Conservation (phyloP, 2,329 filamentous ascomycete genomes). For the Curvularia lunata region DNA sequence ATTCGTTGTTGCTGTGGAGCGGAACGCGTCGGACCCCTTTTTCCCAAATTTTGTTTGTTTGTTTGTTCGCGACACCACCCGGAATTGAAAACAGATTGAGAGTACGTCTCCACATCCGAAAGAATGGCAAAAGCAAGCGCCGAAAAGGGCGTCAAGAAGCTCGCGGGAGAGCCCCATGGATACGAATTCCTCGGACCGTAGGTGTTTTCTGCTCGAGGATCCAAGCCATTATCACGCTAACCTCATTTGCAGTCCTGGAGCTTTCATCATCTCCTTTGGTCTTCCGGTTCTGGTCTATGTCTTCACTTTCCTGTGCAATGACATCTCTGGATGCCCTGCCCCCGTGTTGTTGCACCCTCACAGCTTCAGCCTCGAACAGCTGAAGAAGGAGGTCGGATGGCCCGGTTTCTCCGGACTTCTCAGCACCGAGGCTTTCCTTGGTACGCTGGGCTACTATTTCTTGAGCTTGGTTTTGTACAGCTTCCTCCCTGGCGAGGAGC, state of each 20-base stretch:
- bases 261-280: constrained; percentile 76
- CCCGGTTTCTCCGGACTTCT: constrained; percentile 74
- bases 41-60: constrained; percentile 10
- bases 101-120: constrained; percentile 5
- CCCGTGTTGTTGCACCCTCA: constrained; percentile 78
- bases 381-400: constrained; percentile 86
- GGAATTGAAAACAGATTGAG: constrained; percentile 11
- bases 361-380: constrained; percentile 70
- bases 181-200: constrained; percentile 52
- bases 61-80: constrained; percentile 8
- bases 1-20: constrained; percentile 7
- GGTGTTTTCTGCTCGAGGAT: constrained; percentile 19
- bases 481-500: constrained; percentile 75
- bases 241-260: constrained; percentile 68
- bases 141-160: constrained; percentile 21
- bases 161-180: constrained; percentile 43
- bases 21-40: constrained; percentile 20
- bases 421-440: constrained; percentile 72
- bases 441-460: constrained; percentile 77
- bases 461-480: constrained; percentile 77
- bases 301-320: constrained; percentile 88
- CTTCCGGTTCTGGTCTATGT: constrained; percentile 80
- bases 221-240: constrained; percentile 18
- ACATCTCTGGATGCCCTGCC: constrained; percentile 87
- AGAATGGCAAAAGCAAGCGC: constrained; percentile 43